Evolutionary conservation across 169 alveolate species (phyloP).

Genomic region (Blepharisma undulans): DNA sequence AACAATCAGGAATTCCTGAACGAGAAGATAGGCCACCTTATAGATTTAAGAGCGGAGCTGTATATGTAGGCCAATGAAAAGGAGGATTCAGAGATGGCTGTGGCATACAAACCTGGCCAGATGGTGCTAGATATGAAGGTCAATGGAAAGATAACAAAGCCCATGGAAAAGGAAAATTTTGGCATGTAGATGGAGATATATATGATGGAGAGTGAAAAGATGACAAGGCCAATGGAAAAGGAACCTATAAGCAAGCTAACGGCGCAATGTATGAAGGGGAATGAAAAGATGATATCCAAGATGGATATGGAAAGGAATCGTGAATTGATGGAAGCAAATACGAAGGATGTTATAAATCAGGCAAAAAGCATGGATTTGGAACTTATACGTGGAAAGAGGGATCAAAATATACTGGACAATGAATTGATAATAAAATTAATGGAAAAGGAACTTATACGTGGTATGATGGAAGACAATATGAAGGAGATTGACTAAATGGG

Average conservation of each 20-base stretch:
- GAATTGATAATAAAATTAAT: constrained; percentile 59
- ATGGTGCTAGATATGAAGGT: constrained; percentile 77
- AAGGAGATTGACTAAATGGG: constrained; percentile 53
- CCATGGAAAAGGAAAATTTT: constrained; percentile 81
- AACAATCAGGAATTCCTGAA: not conserved
- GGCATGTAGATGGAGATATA: constrained; percentile 85
- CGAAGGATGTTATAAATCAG: constrained; percentile 76
- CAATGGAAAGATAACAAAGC: constrained; percentile 78
- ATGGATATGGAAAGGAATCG: constrained; percentile 79
- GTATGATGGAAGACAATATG: constrained; percentile 65
- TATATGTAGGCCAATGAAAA: constrained; percentile 75
- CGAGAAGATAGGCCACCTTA: constrained; percentile 56
- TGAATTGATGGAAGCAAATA: constrained; percentile 84
- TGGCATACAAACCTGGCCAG: constrained; percentile 73
- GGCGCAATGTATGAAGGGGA: constrained; percentile 83
- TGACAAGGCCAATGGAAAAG: constrained; percentile 79
- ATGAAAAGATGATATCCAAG: constrained; percentile 76
- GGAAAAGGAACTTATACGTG: constrained; percentile 57
- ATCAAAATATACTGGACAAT: constrained; percentile 72
- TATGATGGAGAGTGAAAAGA: constrained; percentile 84
- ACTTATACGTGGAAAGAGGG: constrained; percentile 76
- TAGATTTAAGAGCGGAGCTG: constrained; percentile 72
- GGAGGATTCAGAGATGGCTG: constrained; percentile 71
- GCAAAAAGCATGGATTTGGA: constrained; percentile 77
- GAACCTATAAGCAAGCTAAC: constrained; percentile 70